These are phyloP conservation scores for Jimgerdemannia flammicorona DNA, from an alignment of 192 early-diverging fungal genomes.

Conservation along the genomic window DNA sequence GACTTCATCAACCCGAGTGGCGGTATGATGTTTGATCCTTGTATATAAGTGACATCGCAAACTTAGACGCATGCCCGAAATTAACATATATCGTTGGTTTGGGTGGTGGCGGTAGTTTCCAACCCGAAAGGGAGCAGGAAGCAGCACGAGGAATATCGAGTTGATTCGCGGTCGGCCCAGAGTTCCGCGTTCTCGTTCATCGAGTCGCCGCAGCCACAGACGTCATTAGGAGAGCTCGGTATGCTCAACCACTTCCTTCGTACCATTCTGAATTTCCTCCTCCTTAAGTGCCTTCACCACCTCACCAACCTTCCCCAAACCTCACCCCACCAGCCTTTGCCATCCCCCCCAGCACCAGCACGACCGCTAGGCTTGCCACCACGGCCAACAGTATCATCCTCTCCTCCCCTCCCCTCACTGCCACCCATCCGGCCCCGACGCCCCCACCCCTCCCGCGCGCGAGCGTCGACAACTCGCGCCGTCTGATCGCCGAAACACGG, in stretches of 20 bases:
- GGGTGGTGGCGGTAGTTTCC: neutral
- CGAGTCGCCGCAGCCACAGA: neutral
- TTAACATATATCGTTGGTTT: neutral
- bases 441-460: too few species aligned
- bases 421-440: too few species aligned
- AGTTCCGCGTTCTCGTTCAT: neutral
- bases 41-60: neutral
- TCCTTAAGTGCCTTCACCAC: neutral
- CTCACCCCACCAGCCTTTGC: neutral
- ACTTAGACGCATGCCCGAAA: neutral
- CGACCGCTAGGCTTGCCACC: neutral
- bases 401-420: neutral
- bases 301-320: neutral
- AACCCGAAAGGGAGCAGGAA: neutral
- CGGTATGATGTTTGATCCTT: neutral
- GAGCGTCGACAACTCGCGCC: neutral
- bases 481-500: neutral
- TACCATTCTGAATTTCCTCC: neutral
- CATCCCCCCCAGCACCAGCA: neutral
- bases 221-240: neutral
- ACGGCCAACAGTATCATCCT: neutral
- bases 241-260: neutral
- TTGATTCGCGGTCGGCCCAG: neutral
- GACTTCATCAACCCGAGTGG: neutral
- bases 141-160: neutral